Conservation (phyloP, 2,329 filamentous ascomycete genomes). For the Fusarium sororula region DNA sequence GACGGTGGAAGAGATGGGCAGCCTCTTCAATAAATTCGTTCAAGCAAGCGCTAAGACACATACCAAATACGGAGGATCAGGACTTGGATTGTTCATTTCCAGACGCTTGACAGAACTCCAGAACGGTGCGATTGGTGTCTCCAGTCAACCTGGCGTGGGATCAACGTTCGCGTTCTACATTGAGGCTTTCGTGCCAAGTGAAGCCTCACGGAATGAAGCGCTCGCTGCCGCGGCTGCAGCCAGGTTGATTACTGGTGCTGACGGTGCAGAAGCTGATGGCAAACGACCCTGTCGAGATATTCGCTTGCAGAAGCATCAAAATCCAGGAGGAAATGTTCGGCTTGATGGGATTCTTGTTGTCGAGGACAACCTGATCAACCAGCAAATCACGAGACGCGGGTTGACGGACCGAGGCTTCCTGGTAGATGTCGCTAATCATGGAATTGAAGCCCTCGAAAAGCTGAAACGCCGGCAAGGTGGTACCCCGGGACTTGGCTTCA, state of each 20-base stretch:
- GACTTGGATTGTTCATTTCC: slow-evolving; percentile 82
- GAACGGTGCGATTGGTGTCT: slow-evolving; percentile 80
- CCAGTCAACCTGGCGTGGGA: slow-evolving; percentile 73
- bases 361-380: slow-evolving; percentile 70
- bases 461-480: slow-evolving; percentile 44
- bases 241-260: slow-evolving; percentile 42
- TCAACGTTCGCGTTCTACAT: slow-evolving; percentile 82
- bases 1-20: slow-evolving; percentile 74
- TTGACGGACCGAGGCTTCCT: slow-evolving; percentile 60
- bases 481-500: slow-evolving; percentile 30
- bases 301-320: slow-evolving; percentile 38
- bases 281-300: slow-evolving; percentile 36
- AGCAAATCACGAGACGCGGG: slow-evolving; percentile 63
- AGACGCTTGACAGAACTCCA: slow-evolving; percentile 82
- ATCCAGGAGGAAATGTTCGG: slow-evolving; percentile 41
- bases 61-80: slow-evolving; percentile 81
- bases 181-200: slow-evolving; percentile 60
- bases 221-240: slow-evolving; percentile 49
- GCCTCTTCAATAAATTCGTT: slow-evolving; percentile 81
- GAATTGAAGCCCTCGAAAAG: slow-evolving; percentile 63
- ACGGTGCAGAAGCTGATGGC: slow-evolving; percentile 24
- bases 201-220: slow-evolving; percentile 52
- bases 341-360: slow-evolving; percentile 62
- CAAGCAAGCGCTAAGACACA: slow-evolving; percentile 81
- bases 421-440: slow-evolving; percentile 66